Evolutionary conservation across 31 red algal species (phyloP).

Genomic region (Bonnemaisonia californica): DNA sequence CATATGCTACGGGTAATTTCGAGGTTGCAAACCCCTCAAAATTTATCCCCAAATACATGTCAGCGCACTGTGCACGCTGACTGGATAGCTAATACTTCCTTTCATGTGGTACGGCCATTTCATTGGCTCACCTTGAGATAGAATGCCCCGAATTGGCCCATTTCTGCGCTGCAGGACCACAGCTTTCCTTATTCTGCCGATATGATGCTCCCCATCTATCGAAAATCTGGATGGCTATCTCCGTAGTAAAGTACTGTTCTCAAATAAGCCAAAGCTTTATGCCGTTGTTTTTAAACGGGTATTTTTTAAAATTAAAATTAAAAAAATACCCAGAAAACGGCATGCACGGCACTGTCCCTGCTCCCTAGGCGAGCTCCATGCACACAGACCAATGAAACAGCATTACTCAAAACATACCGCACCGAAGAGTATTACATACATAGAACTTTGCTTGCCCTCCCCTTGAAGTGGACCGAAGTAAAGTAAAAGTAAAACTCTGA

Average conservation of each 20-base stretch:
- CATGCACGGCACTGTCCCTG: neutral
- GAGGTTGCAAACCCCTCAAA: too few relatives aligned
- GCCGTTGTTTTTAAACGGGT: too few relatives aligned
- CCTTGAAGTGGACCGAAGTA: too few relatives aligned
- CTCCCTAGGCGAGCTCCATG: neutral
- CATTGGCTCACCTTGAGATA: neutral
- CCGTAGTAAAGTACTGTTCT: neutral
- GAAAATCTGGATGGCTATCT: constrained; percentile 1
- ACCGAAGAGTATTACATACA: too few relatives aligned
- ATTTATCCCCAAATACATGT: neutral
- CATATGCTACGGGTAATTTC: too few relatives aligned
- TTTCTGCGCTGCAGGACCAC: neutral
- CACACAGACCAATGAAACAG: too few relatives aligned
- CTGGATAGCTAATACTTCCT: neutral
- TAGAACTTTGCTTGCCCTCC: too few relatives aligned
- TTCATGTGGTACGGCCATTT: neutral
- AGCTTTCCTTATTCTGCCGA: neutral
- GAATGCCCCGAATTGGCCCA: neutral
- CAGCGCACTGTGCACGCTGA: constrained; percentile 1
- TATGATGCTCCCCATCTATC: too few relatives aligned
- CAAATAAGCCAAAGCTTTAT: neutral
- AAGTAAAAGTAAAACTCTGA: too few relatives aligned
- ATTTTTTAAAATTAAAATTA: neutral
- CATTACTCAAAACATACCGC: too few relatives aligned
- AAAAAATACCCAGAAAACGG: neutral